phyloP scores from a whole-genome alignment of 495 filamentous ascomycete genomes.

The Penicillium ucsense region DNA sequence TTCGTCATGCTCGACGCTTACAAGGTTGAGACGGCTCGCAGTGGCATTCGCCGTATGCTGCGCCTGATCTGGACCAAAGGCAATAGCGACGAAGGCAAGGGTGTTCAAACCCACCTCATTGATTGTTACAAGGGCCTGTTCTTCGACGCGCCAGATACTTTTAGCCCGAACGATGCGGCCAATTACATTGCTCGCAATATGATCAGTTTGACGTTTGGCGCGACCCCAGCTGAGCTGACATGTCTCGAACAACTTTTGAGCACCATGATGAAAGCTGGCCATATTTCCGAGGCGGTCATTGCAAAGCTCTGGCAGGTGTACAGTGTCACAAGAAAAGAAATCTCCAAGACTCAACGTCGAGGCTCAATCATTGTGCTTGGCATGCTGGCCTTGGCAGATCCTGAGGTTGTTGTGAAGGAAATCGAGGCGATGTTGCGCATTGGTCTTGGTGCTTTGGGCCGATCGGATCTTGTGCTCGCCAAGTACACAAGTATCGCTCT shows the following conservation, averaged over 20 bases:
- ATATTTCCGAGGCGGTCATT: constrained; percentile 77
- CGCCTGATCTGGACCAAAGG: constrained; percentile 98
- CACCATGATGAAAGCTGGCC: constrained; percentile 93
- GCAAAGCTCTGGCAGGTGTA: constrained; percentile 97
- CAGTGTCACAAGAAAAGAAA: constrained; percentile 84
- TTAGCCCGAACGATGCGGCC: constrained; percentile 80
- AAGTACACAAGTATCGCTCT: constrained; percentile 93
- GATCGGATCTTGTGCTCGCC: constrained; percentile 74
- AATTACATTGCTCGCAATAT: constrained; percentile 97
- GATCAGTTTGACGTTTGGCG: constrained; percentile 95
- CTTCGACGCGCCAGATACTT: constrained; percentile 84
- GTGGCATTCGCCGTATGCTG: constrained; percentile 87
- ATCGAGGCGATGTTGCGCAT: constrained; percentile 90
- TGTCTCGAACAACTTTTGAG: constrained; percentile 88
- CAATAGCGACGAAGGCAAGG: constrained; percentile 97
- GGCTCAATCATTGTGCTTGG: constrained; percentile 94
- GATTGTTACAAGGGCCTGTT: constrained; percentile 95
- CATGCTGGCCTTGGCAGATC: constrained; percentile 89
- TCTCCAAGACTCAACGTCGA: constrained; percentile 81
- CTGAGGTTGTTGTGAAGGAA: constrained; percentile 85
- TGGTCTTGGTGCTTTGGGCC: constrained; percentile 71
- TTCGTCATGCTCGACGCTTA: constrained; percentile 91
- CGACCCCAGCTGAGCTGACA: constrained; percentile 87
- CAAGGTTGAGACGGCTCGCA: constrained; percentile 83
- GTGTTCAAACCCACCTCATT: constrained; percentile 92